Evolutionary conservation across 768 basidiomycete genomes (phyloP).

Genomic region (Boletus sensibilis): DNA sequence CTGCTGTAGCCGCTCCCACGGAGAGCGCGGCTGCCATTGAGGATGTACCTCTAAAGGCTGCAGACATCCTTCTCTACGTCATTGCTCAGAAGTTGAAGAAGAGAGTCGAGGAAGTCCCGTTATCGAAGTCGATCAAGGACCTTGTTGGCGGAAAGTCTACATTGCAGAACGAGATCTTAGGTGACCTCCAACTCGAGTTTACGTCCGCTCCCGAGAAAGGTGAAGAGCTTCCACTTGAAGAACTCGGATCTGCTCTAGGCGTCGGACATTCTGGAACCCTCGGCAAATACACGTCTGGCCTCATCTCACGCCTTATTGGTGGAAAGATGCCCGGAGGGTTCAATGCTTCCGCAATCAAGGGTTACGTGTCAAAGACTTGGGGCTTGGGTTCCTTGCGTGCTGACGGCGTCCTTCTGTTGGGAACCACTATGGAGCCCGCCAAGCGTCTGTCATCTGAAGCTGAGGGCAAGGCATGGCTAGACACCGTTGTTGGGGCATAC

Average conservation of each 20-base stretch:
- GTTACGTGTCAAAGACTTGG: constrained; percentile 89
- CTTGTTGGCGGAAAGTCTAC: constrained; percentile 98
- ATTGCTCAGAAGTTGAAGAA: constrained; percentile 99
- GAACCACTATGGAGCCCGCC: constrained; percentile 88
- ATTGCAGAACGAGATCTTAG: constrained; percentile 96
- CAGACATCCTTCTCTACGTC: constrained; percentile 82
- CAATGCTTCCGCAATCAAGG: constrained; percentile 88
- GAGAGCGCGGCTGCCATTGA: constrained; percentile 75
- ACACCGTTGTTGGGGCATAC: constrained; percentile 78
- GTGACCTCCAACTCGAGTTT: constrained; percentile 96
- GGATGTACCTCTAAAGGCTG: constrained; percentile 88
- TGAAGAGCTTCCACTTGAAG: constrained; percentile 94
- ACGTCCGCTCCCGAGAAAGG: constrained; percentile 95
- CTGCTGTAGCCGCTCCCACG: constrained; percentile 47
- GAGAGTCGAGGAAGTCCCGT: constrained; percentile 80
- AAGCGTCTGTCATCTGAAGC: constrained; percentile 89
- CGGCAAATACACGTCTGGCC: constrained; percentile 90
- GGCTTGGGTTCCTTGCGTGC: constrained; percentile 89
- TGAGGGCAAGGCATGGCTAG: constrained; percentile 94
- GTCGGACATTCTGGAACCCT: constrained; percentile 81
- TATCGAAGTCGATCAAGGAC: constrained; percentile 96
- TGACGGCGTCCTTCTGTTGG: constrained; percentile 87
- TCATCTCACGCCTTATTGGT: constrained; percentile 89
- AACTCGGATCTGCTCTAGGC: constrained; percentile 83
- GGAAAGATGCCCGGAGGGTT: constrained; percentile 99